These are phyloP conservation scores for Wallemia mellicola DNA, from an alignment of 1,284 basidiomycete genomes.

Conservation along the genomic window DNA sequence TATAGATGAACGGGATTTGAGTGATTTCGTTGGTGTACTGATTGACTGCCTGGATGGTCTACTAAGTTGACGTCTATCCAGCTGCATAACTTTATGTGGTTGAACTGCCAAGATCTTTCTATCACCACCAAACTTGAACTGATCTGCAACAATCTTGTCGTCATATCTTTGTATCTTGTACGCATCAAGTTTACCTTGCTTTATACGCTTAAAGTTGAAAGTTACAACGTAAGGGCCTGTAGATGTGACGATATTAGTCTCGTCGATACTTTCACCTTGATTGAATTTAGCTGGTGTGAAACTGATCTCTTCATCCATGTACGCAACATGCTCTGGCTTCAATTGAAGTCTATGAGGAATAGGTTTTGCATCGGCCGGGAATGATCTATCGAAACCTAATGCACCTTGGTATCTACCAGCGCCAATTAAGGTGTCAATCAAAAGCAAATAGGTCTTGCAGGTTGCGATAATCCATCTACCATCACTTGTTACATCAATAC, in stretches of 20 bases:
- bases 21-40: neutral
- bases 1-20: neutral
- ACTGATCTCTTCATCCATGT: slow-evolving; percentile 63
- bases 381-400: slow-evolving; percentile 74
- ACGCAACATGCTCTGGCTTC: slow-evolving; percentile 71
- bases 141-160: slow-evolving; percentile 78
- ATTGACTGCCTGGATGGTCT: slow-evolving; percentile 1
- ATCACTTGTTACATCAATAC: slow-evolving; percentile 76
- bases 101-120: slow-evolving; percentile 41
- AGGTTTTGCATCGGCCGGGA: slow-evolving; percentile 82
- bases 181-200: slow-evolving; percentile 60
- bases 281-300: slow-evolving; percentile 60
- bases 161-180: slow-evolving; percentile 89
- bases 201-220: slow-evolving; percentile 87
- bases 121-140: slow-evolving; percentile 83
- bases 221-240: slow-evolving; percentile 83
- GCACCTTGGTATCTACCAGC: slow-evolving; percentile 62
- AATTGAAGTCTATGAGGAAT: slow-evolving; percentile 67
- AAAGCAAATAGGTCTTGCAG: slow-evolving; percentile 70
- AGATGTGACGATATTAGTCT: slow-evolving; percentile 87
- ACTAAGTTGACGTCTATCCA: neutral
- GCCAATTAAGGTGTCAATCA: slow-evolving; percentile 85
- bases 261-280: slow-evolving; percentile 20
- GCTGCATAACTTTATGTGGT: neutral
- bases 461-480: slow-evolving; percentile 91